phyloP scores from a whole-genome alignment of 371 early-diverging fungal species.

The Scutellospora calospora region DNA sequence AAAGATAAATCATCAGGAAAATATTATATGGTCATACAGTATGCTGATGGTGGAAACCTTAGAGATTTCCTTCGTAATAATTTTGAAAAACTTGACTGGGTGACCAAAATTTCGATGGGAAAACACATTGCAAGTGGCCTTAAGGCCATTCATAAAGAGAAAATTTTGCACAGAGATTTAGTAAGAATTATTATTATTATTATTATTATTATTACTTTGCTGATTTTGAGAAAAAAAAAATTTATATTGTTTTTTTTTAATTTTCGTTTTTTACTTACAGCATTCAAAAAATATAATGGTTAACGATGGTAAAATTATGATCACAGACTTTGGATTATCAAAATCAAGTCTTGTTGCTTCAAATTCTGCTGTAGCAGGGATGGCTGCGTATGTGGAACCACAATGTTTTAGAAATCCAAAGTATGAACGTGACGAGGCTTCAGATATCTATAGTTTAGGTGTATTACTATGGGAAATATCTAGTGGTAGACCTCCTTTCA shows the following conservation, averaged over 20 bases:
- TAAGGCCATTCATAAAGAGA: conserved; percentile 22
- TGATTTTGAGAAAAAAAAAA: neutral
- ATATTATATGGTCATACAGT: conserved; percentile 39
- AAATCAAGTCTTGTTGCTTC: neutral
- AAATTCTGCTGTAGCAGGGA: neutral
- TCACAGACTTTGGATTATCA: conserved; percentile 39
- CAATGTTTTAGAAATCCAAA: neutral
- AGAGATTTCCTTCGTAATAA: conserved; percentile 15
- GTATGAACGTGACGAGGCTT: neutral
- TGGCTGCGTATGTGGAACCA: conserved; percentile 36
- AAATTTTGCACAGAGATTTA: conserved; percentile 41
- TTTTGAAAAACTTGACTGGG: neutral
- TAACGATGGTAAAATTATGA: conserved; percentile 29
- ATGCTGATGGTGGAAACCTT: conserved; percentile 38
- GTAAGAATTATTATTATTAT: conserved; percentile 6
- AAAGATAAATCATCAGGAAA: neutral
- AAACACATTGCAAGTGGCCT: conserved; percentile 28
- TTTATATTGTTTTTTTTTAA: neutral
- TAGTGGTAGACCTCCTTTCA: conserved; percentile 15
- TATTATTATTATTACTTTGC: neutral
- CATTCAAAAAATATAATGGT: conserved; percentile 42
- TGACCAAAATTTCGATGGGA: neutral
- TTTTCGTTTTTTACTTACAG: conserved; percentile 13
- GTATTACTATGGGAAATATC: conserved; percentile 40
- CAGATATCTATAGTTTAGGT: conserved; percentile 40